phyloP scores from a whole-genome alignment of 495 filamentous ascomycete genomes.

The Penicillium simplicissimum region DNA sequence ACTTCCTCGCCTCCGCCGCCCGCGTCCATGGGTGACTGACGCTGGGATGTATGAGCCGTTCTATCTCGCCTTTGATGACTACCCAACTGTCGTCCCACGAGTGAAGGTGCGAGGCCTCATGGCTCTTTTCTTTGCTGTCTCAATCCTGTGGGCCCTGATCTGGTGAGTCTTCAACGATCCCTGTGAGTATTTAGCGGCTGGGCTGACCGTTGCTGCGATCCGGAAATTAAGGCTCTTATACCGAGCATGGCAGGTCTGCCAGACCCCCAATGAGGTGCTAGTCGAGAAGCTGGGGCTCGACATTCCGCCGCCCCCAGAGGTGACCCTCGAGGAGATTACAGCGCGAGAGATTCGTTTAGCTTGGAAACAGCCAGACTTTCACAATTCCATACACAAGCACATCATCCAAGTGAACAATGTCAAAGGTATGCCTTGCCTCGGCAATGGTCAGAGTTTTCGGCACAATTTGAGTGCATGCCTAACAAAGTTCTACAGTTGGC shows the following conservation, averaged over 20 bases:
- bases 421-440: constrained; percentile 57
- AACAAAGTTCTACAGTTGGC: constrained; percentile 61
- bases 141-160: constrained; percentile 52
- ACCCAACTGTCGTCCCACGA: constrained; percentile 49
- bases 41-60: constrained; percentile 54
- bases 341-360: constrained; percentile 86
- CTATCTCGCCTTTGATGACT: constrained; percentile 49
- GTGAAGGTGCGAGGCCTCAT: constrained; percentile 53
- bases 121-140: constrained; percentile 51
- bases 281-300: constrained; percentile 90
- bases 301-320: constrained; percentile 83
- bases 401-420: constrained; percentile 91
- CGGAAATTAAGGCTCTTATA: constrained; percentile 64
- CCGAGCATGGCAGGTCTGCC: constrained; percentile 80
- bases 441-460: neutral
- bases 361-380: constrained; percentile 79
- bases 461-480: constrained; percentile 18
- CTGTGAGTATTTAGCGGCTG: neutral
- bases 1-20: constrained; percentile 25
- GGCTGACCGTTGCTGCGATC: neutral
- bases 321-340: constrained; percentile 88
- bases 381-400: constrained; percentile 79
- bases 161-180: constrained; percentile 40
- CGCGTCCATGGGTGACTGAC: constrained; percentile 41
- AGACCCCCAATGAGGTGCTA: constrained; percentile 86